Evolutionary conservation across 2,329 filamentous ascomycete species (phyloP).

Genomic region (Bretziella fagacearum): DNA sequence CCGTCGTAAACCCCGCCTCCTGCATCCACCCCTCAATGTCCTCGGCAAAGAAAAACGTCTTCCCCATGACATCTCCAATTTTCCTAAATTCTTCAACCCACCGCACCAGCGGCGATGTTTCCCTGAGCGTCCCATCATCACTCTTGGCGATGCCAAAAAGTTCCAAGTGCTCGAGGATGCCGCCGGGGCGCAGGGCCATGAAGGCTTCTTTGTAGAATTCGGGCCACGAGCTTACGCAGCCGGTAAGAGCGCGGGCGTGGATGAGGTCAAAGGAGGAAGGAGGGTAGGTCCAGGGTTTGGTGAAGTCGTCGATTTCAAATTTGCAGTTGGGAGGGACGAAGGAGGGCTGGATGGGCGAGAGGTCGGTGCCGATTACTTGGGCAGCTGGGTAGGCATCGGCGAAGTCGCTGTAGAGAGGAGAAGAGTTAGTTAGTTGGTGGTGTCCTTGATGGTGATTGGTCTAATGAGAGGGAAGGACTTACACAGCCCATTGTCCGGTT

Average conservation of each 20-base stretch:
- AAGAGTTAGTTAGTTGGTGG: background rate
- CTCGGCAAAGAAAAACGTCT: constrained; percentile 16
- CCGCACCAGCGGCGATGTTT: constrained; percentile 15
- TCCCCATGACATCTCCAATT: constrained; percentile 17
- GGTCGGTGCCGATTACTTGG: constrained; percentile 35
- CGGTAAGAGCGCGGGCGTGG: constrained; percentile 37
- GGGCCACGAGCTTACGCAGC: constrained; percentile 36
- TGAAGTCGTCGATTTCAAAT: constrained; percentile 48
- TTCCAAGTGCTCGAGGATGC: constrained; percentile 17
- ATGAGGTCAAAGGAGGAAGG: constrained; percentile 39
- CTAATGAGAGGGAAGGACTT: constrained; percentile 1
- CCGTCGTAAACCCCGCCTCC: background rate
- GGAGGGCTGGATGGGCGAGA: constrained; percentile 39
- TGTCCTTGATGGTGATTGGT: background rate
- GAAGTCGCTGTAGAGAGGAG: constrained; percentile 16
- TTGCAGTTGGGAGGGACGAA: constrained; percentile 44
- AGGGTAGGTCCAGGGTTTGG: constrained; percentile 31
- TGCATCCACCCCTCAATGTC: constrained; percentile 10
- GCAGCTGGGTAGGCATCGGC: constrained; percentile 28
- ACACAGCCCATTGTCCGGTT: constrained; percentile 25
- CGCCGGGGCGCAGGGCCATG: constrained; percentile 20
- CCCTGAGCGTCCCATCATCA: constrained; percentile 18
- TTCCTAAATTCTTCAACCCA: constrained; percentile 16
- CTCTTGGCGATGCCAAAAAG: constrained; percentile 4
- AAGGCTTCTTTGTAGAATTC: constrained; percentile 31